Evolutionary conservation across 768 basidiomycete species (phyloP), one percentile per base, ranked within the genome.

Genomic region (Mrakia hoshinonis): DNA sequence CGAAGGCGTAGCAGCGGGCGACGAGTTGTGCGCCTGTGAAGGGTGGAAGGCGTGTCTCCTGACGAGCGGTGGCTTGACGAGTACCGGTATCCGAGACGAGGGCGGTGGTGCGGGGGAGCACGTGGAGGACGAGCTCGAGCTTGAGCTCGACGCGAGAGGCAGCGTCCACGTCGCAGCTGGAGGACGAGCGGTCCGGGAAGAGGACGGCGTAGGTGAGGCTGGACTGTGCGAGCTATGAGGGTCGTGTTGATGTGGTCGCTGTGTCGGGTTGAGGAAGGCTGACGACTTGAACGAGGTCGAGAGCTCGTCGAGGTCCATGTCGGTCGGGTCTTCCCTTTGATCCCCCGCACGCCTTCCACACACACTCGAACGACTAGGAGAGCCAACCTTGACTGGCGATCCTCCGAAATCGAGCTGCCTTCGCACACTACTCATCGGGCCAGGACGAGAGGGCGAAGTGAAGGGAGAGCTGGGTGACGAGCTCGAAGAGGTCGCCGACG

Each of bases 391-490:
- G 22, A 10, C 9, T 2, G 58, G 4, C n/a, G 31, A n/a, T 26
- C n/a, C 58, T 61, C 67, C 67, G 34, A 68, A 68, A 26, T 68
- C 36, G 26, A 68, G 39, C 67, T 58, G 54, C 4, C 67, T 38
- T 29, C 67, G 43, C 1, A 60, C 67, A 4, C 52, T n/a, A n/a
- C n/a, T 36, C 5, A 39, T 22, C 20, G 26, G 22, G n/a, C 36
- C 3, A 15, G 38, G 10, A 10, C 13, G 20, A n/a, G 49, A 51
- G 20, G 49, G 49, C 9, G 49, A 51, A n/a, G 49, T 11, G n/a
- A 51, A 24, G 49, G 49, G 22, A 5, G 49, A 18, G 49, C 49
- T 51, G 20, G 49, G 49, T 5, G 20, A 24, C 11, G 49, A 51
- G n/a, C 11, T n/a, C 20, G 49, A 51, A 15, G 43, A 43, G 43